Evolutionary conservation across 495 filamentous ascomycete species (phyloP), one percentile per base, ranked within the genome.

Genomic region (Penicillium subrubescens): DNA sequence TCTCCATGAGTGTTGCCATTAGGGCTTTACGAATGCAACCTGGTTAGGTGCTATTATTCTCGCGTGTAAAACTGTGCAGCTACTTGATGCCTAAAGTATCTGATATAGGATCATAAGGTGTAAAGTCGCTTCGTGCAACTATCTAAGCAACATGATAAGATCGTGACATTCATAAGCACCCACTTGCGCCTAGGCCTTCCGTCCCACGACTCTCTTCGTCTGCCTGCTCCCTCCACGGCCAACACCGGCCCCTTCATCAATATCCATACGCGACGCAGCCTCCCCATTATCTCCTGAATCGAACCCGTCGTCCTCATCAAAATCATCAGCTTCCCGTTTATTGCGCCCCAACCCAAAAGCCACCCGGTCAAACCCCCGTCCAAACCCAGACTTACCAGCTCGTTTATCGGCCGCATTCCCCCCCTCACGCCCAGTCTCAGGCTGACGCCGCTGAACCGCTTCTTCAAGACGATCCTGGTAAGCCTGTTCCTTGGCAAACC

Each of bases 201-300:
- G 75, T 27, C 77, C 80, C 50, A 83, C 62, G 52, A 82, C 58
- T n/a, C 79, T 70, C 70, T 81, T 81, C 5, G 75, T 67, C 64
- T 79, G 74, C 50, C 78, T 70, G 66, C 59, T 62, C 50, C 73
- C 76, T 66, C 54, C 65, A 37, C 71, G 67, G n/a, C 53, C 29
- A 12, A 58, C 50, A 69, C 75, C 79, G 25, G 71, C 57, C 0
- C 71, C 77, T 53, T 82, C 78, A 60, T 82, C 80, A 57, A 82
- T 75, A 71, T 83, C 81, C 79, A 84, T 82, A 15, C 75, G 73
- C 33, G 79, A 84, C 8, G 69, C 75, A 11, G 79, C 73, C 23
- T 86, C 85, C 23, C 75, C 78, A 64, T 85, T 87, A 8, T 84
- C 81, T 1, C 67, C 70, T 34, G 74, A 67, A n/a, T 77, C 78